Evolutionary conservation across 139 green algal genomes (phyloP).

Genomic region (Volvox reticuliferus): DNA sequence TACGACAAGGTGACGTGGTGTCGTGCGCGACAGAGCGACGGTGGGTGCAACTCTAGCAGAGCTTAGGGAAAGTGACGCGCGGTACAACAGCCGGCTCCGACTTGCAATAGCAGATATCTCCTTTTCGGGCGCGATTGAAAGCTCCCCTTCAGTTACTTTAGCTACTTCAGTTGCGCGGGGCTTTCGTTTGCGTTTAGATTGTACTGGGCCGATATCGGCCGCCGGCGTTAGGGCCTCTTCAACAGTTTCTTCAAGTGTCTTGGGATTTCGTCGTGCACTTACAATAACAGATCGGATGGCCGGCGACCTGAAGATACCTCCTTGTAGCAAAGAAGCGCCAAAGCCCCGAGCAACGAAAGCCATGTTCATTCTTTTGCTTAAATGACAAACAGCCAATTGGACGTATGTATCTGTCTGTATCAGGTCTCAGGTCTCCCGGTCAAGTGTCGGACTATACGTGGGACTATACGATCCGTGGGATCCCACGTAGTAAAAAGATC

Average conservation of each 20-base stretch:
- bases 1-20: no score
- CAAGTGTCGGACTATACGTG: no score
- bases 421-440: no score
- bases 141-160: background rate
- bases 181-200: background rate
- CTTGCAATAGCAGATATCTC: background rate
- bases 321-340: constrained; percentile 1
- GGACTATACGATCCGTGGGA: no score
- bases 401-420: no score
- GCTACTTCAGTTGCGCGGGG: background rate
- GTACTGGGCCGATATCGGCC: background rate
- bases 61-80: no score
- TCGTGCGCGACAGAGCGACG: no score
- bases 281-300: background rate
- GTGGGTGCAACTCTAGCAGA: no score
- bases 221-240: background rate
- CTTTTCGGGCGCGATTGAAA: background rate
- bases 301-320: background rate
- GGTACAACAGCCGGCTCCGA: no score
- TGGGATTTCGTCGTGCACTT: background rate
- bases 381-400: background rate
- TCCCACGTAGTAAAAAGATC: no score
- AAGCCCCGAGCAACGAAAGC: background rate
- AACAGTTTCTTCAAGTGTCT: background rate
- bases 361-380: background rate